Evolutionary conservation across 2,329 filamentous ascomycete genomes (phyloP), one percentile per base, ranked within the genome.

Genomic region (Torrubiella hemipterigena): DNA sequence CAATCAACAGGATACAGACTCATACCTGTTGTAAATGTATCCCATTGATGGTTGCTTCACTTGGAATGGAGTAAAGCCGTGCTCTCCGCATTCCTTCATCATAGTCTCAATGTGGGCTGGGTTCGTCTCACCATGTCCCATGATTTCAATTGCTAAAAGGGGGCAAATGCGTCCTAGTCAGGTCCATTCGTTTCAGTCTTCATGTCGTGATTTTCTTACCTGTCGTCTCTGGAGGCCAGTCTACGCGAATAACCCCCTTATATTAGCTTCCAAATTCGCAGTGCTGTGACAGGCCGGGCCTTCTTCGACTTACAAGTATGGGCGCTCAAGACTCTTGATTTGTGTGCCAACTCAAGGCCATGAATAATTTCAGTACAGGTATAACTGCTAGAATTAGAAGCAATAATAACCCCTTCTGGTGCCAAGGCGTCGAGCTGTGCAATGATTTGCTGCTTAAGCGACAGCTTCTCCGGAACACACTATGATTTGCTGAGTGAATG

Each of bases 351-450:
- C 0, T 38, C 38, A 15, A 64, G 32, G 0, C 47, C 49, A 2
- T 56, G 43, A 1, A 62, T 36, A n/a, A 65, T 61, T 30, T 64
- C 59, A 0, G 47, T 46, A 14, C 58, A 61, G 6, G 54, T 52
- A 38, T 61, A 63, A 30, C 60, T 64, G 35, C 60, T 63, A 1
- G 62, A 65, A 31, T 66, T 66, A 0, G 59, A 62, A 0, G 57
- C 61, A 27, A 66, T 53, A 6, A 64, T 56, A 0, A 53, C 54
- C 1, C 54, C 47, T 1, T 44, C 34, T 1, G 45, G 41, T 0
- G 60, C 51, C 2, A 56, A 28, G 2, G 46, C 34, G 38, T 64
- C 62, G 3, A 66, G 44, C 15, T 63, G 41, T 1, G 36, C 26
- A 16, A 66, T 52, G 5, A 61, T 44, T 3, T 47, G 40, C 27